Base-by-base conservation (phyloP, 495 filamentous ascomycete genomes). In the Penicillium paxilli region DNA sequence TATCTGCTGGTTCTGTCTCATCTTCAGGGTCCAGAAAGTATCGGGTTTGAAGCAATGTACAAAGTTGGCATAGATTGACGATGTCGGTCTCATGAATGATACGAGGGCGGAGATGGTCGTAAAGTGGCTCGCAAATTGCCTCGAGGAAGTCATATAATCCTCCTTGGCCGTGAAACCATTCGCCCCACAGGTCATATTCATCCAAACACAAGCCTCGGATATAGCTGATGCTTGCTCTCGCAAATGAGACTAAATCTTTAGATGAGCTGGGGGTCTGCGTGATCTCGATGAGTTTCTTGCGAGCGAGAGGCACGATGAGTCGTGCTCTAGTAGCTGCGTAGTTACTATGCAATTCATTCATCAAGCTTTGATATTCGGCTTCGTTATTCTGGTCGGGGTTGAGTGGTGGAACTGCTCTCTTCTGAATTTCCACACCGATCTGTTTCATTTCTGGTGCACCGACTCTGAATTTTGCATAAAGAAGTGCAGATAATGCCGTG, bases 31-130 rank as follows among this genome's bases (percentile, higher is more conserved):
- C 84, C 20, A 87, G 75, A 60, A 92, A 79, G 57, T 96, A 96
- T 37, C 87, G 84, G n/a, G 89, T 89, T 58, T 92, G 90, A 10
- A 96, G 73, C 66, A 92, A 79, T 8, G 86, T 87, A 50, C 91
- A 87, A 1, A 96, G 73, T 59, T 90, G 88, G 70, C 91, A 96
- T 4, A 93, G 80, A 73, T 88, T 83, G 74, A 91, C 60, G 57
- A 88, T 75, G 73, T 82, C 82, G 17, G 78, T 85, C 63, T 90
- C 87, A 56, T 87, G 86, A 38, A 89, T 87, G 20, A 84, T 88
- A 25, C 81, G 74, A 7, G 87, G 87, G 26, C 84, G 78, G 20
- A 91, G 73, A 57, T 88, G 76, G 52, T 91, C 87, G 58, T 88
- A 88, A n/a, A 90, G 70, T 8, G 87, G 86, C 67, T 90, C 87